phyloP scores from a whole-genome alignment of 139 green algal genomes.

The Marvania coccoides region DNA sequence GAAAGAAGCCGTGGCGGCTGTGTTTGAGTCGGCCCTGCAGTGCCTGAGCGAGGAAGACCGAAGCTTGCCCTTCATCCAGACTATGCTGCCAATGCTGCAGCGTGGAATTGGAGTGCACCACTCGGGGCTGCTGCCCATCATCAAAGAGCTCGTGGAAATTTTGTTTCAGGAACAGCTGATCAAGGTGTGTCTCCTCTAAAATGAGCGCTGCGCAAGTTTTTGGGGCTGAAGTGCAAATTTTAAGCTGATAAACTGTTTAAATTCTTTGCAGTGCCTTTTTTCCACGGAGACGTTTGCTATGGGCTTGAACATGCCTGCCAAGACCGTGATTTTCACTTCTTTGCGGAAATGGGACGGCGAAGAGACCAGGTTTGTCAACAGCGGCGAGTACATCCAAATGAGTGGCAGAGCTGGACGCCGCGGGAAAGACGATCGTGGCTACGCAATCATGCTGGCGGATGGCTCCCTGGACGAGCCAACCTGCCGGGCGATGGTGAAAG shows the following conservation, averaged over 20 bases:
- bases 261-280: conserved; percentile 57
- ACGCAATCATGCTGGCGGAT: conserved; percentile 85
- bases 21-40: conserved; percentile 76
- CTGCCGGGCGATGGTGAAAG: conserved; percentile 40
- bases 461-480: conserved; percentile 44
- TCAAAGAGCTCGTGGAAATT: conserved; percentile 97
- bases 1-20: conserved; percentile 26
- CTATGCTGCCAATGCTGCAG: conserved; percentile 79
- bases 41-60: conserved; percentile 75
- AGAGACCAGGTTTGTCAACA: conserved; percentile 43
- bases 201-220: neutral
- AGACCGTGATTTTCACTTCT: conserved; percentile 84
- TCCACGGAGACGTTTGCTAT: conserved; percentile 96
- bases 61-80: conserved; percentile 59
- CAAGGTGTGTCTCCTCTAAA: conserved; percentile 10
- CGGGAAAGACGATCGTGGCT: conserved; percentile 83
- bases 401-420: conserved; percentile 82
- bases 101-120: conserved; percentile 90
- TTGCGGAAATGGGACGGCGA: conserved; percentile 89
- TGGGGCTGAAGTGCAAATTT: neutral
- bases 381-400: conserved; percentile 98
- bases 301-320: conserved; percentile 98
- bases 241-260: neutral
- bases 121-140: conserved; percentile 86
- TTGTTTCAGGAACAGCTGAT: conserved; percentile 84